A percentile compares a stretch with the other conserved stretches of the same genome.
These are phyloP conservation scores for Carallia brachiata DNA, from an alignment of 345 rosid species.

Conservation along the genomic window DNA sequence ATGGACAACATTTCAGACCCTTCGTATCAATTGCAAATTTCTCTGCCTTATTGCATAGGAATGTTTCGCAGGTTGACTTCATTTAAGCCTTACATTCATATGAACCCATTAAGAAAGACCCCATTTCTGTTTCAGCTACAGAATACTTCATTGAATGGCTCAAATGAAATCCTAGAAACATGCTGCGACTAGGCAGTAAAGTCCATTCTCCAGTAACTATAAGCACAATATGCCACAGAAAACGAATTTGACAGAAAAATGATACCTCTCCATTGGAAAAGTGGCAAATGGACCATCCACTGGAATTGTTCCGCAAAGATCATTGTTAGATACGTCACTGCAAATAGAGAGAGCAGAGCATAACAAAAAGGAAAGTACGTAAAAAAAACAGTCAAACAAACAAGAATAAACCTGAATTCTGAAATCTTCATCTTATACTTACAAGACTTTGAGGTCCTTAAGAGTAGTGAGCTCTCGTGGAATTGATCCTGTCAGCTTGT, in stretches of 20 bases:
- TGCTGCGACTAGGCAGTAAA: too few relatives aligned
- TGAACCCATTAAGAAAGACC: too few relatives aligned
- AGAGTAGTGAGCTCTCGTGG: constrained; percentile 63
- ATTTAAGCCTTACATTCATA: too few relatives aligned
- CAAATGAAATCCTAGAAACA: too few relatives aligned
- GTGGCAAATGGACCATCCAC: constrained; percentile 64
- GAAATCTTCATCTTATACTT: constrained; percentile 29
- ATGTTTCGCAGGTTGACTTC: too few relatives aligned
- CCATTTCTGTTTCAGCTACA: too few relatives aligned
- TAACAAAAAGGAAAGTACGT: not conserved
- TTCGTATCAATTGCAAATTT: not conserved
- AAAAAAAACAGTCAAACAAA: not conserved
- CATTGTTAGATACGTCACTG: constrained; percentile 71
- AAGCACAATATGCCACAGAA: not conserved
- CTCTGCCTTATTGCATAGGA: not conserved
- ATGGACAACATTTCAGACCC: not conserved
- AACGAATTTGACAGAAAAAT: not conserved
- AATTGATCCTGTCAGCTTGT: constrained; percentile 58
- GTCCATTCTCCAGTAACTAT: too few relatives aligned
- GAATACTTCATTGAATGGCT: too few relatives aligned
- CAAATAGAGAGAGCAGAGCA: constrained; percentile 10
- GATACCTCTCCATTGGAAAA: constrained; percentile 58
- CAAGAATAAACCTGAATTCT: not conserved
- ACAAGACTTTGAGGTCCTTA: constrained; percentile 58
- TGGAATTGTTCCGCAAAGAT: constrained; percentile 70